phyloP scores from a whole-genome alignment of 441 rosid species.

The Isatis lusitanica region DNA sequence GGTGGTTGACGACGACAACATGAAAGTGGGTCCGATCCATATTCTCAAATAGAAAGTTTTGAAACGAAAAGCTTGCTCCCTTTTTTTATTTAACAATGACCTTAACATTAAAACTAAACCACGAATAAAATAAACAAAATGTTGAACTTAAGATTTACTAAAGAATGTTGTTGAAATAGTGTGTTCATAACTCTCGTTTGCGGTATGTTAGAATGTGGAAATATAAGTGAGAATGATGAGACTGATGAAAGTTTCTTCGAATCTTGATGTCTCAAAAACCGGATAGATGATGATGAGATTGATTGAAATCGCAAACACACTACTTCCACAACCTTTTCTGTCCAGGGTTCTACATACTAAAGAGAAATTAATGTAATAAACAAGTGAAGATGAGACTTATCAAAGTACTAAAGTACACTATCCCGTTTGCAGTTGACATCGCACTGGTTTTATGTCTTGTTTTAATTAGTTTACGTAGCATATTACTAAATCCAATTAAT shows the following conservation, averaged over 20 bases:
- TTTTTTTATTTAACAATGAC: no score
- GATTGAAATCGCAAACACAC: no score
- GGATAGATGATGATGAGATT: no score
- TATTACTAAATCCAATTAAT: neutral
- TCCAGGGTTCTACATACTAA: no score
- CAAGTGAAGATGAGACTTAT: no score
- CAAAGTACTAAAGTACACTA: no score
- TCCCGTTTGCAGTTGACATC: no score
- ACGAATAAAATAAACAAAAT: neutral
- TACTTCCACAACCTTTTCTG: no score
- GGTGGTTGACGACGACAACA: slow-evolving; percentile 1
- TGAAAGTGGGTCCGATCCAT: slow-evolving; percentile 12
- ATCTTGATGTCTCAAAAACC: no score
- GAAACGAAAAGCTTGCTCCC: neutral
- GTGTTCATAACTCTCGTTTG: neutral
- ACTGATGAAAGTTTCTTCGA: no score
- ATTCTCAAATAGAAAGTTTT: slow-evolving; percentile 9
- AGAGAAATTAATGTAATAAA: no score
- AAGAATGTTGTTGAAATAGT: neutral
- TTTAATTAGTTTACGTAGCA: neutral
- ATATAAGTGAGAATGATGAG: neutral
- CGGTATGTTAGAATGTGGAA: neutral
- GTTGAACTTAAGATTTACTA: neutral
- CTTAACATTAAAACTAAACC: neutral
- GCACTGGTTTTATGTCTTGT: no score